A percentile compares a stretch with the other conserved stretches of the same genome.
Conservation (phyloP, 306 rosid species). For the Rosa persica region DNA sequence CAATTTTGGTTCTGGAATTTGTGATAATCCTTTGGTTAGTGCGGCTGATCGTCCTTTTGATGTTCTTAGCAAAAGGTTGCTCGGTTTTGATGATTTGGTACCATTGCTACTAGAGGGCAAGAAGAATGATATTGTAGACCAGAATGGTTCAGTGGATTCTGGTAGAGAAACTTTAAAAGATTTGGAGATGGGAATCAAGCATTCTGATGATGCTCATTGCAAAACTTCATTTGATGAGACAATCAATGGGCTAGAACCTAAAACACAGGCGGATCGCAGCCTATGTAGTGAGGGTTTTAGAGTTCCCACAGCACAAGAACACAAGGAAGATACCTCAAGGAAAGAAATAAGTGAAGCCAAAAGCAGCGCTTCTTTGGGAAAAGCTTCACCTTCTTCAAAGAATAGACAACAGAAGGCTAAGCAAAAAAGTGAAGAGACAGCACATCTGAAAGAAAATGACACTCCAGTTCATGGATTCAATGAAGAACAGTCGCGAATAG, state of each 20-base stretch:
- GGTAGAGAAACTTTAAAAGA: slow-evolving; percentile 14
- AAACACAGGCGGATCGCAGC: not conserved
- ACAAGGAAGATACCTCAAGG: slow-evolving; percentile 1
- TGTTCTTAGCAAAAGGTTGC: slow-evolving; percentile 4
- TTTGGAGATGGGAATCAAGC: slow-evolving; percentile 12
- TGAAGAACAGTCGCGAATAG: slow-evolving; percentile 29
- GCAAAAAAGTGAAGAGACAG: not conserved
- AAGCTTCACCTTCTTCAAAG: slow-evolving; percentile 8
- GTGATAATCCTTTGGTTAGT: slow-evolving; percentile 7
- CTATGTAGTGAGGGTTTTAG: not conserved
- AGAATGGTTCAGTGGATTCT: slow-evolving; percentile 10
- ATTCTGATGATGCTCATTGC: slow-evolving; percentile 10
- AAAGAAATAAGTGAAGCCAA: slow-evolving; percentile 6
- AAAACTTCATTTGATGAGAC: not conserved
- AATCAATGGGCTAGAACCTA: not conserved
- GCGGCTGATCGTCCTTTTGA: slow-evolving; percentile 9
- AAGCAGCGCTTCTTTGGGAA: not conserved
- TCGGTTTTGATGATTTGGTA: not conserved
- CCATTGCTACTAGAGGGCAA: slow-evolving; percentile 10
- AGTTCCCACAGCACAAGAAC: not conserved
- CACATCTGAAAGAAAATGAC: slow-evolving; percentile 10
- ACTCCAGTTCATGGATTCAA: slow-evolving; percentile 21
- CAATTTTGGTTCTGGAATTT: slow-evolving; percentile 20
- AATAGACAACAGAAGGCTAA: slow-evolving; percentile 6
- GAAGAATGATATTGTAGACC: not conserved